Conservation (phyloP, 352 stramenopile genomes). For the Pythium aristosporum region DNA sequence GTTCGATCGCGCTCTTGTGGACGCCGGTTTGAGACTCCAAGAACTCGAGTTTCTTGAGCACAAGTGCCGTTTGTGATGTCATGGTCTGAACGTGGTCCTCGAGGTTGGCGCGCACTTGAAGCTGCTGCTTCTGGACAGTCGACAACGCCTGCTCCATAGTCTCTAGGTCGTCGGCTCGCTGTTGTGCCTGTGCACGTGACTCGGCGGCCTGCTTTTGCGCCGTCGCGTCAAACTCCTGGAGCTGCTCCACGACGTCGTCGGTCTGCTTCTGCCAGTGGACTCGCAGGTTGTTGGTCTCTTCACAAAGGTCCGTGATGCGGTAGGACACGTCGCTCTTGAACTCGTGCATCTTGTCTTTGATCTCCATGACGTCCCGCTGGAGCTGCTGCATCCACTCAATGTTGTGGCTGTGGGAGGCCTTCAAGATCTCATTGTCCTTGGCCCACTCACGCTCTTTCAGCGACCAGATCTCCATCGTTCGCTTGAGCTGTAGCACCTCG, state of each 20-base stretch:
- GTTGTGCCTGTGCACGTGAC: conserved; percentile 42
- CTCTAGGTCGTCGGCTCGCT: conserved; percentile 66
- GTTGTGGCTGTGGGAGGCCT: conserved; percentile 78
- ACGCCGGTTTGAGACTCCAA: conserved; percentile 44
- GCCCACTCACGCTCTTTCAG: conserved; percentile 83
- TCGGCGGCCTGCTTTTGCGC: conserved; percentile 46
- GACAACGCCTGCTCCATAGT: conserved; percentile 73
- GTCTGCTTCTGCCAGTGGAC: conserved; percentile 72
- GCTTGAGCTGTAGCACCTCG: conserved; percentile 74
- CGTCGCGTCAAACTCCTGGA: conserved; percentile 52
- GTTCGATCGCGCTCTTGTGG: conserved; percentile 40
- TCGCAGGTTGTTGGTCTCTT: conserved; percentile 67
- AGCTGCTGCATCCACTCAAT: conserved; percentile 87
- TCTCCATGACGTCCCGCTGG: conserved; percentile 76
- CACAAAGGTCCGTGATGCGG: conserved; percentile 54
- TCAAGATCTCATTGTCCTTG: conserved; percentile 86
- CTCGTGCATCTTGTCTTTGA: conserved; percentile 74
- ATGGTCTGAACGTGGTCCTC: conserved; percentile 54
- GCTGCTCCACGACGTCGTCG: conserved; percentile 55
- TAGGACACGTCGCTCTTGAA: conserved; percentile 54
- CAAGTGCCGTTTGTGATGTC: conserved; percentile 35
- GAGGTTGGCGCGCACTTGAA: conserved; percentile 44
- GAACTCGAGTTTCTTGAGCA: conserved; percentile 59
- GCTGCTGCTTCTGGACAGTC: conserved; percentile 67
- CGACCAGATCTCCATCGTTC: conserved; percentile 75